phyloP scores from a whole-genome alignment of 345 rosid genomes.

The Viola odorata region DNA sequence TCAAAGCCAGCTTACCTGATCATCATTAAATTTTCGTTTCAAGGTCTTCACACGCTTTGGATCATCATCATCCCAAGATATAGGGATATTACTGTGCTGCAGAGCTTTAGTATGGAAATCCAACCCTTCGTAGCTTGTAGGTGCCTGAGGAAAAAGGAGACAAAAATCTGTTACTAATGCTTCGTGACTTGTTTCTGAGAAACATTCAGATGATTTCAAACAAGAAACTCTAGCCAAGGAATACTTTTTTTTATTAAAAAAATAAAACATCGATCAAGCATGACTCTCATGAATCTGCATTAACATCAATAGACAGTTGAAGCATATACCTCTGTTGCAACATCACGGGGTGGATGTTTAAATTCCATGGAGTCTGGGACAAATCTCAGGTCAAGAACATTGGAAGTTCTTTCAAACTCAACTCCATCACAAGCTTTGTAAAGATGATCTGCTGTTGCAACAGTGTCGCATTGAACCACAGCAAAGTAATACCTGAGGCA shows the following conservation, averaged over 20 bases:
- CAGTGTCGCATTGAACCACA: constrained; percentile 81
- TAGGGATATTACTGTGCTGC: constrained; percentile 68
- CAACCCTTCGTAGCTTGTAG: constrained; percentile 60
- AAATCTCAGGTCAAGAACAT: constrained; percentile 87
- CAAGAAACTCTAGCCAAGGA: neutral
- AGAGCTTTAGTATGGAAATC: constrained; percentile 77
- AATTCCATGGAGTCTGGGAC: constrained; percentile 90
- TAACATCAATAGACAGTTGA: neutral
- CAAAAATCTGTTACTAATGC: neutral
- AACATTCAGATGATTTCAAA: neutral
- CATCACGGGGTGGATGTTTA: constrained; percentile 82
- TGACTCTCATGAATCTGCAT: no score
- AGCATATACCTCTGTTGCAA: constrained; percentile 67
- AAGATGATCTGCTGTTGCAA: constrained; percentile 75
- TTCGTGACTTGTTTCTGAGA: neutral
- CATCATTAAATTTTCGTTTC: constrained; percentile 63
- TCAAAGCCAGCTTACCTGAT: constrained; percentile 48
- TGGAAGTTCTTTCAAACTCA: constrained; percentile 88
- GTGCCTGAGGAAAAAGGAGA: constrained; percentile 45
- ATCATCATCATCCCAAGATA: constrained; percentile 98
- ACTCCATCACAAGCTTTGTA: constrained; percentile 78
- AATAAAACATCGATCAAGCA: no score
- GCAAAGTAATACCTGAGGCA: constrained; percentile 67
- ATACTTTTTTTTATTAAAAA: no score
- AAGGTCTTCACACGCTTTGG: constrained; percentile 76